These are phyloP conservation scores for Botrytis squamosa DNA, from an alignment of 2,329 filamentous ascomycete genomes.

Conservation along the genomic window DNA sequence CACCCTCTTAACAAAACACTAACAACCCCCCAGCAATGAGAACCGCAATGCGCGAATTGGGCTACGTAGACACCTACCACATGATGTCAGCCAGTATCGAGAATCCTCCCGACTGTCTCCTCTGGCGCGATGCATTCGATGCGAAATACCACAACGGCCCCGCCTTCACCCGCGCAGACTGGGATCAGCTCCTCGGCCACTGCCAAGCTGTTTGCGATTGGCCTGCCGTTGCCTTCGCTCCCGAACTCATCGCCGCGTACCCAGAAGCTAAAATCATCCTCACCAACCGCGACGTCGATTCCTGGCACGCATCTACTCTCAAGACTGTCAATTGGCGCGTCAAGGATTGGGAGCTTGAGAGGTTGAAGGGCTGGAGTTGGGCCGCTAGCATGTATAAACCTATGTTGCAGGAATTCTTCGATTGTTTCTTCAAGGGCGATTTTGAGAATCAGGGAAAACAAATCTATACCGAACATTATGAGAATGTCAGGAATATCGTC, in stretches of 20 bases:
- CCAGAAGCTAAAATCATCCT: constrained; percentile 29
- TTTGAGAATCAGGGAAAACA: constrained; percentile 18
- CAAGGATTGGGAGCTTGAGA: constrained; percentile 16
- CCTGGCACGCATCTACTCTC: constrained; percentile 25
- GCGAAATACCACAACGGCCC: constrained; percentile 62
- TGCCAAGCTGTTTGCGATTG: constrained; percentile 39
- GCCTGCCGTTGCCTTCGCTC: constrained; percentile 39
- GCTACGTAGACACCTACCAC: constrained; percentile 69
- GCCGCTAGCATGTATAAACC: constrained; percentile 21
- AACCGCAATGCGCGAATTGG: constrained; percentile 63
- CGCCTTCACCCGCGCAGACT: constrained; percentile 63
- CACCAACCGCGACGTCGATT: constrained; percentile 26
- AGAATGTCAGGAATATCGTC: constrained; percentile 7
- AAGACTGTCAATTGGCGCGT: constrained; percentile 21
- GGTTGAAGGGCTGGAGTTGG: constrained; percentile 16
- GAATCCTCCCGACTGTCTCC: constrained; percentile 62
- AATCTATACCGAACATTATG: constrained; percentile 16
- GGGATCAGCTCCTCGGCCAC: constrained; percentile 66
- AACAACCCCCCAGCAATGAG: constrained; percentile 51
- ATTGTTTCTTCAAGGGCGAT: constrained; percentile 10
- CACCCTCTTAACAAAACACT: background rate
- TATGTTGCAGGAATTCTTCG: constrained; percentile 20
- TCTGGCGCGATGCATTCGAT: constrained; percentile 68
- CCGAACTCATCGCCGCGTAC: constrained; percentile 30
- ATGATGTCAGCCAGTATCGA: constrained; percentile 70